Evolutionary conservation across 2,329 filamentous ascomycete species (phyloP).

Genomic region (Monilinia fructigena): DNA sequence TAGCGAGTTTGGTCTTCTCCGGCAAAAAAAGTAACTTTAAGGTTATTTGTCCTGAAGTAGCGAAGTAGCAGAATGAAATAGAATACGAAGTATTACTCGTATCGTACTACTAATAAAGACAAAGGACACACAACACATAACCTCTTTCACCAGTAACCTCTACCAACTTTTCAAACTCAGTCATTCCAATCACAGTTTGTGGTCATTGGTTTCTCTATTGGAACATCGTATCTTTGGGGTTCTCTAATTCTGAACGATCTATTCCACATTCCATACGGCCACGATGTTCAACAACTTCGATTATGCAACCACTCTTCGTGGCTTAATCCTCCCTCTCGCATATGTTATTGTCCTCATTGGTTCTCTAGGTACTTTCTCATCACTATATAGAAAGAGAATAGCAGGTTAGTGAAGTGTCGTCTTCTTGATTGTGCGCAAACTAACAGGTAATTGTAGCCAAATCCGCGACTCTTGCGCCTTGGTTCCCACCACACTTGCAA

Average conservation of each 20-base stretch:
- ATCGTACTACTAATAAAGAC: not conserved
- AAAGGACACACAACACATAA: conserved; percentile 11
- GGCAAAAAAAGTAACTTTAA: conserved; percentile 13
- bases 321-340: conserved; percentile 80
- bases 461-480: conserved; percentile 83
- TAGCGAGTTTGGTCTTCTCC: not conserved
- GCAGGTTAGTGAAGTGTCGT: conserved; percentile 56
- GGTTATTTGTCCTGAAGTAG: conserved; percentile 22
- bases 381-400: conserved; percentile 90
- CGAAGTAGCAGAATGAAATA: conserved; percentile 12
- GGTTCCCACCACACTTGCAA: conserved; percentile 88
- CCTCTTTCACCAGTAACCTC: not conserved
- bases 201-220: not conserved
- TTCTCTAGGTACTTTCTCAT: conserved; percentile 88
- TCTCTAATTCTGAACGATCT: no score
- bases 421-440: conserved; percentile 5
- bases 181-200: not conserved
- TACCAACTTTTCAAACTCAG: not conserved
- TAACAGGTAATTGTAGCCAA: conserved; percentile 52
- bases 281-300: conserved; percentile 49
- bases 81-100: not conserved
- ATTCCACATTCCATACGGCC: conserved; percentile 1
- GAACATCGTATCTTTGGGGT: not conserved
- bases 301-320: conserved; percentile 60
- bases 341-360: conserved; percentile 86